Percentiles rank a stretch among this genome's conserved stretches.
Evolutionary conservation across 2,329 filamentous ascomycete species (phyloP).

Genomic region (Cladosporium sp.): DNA sequence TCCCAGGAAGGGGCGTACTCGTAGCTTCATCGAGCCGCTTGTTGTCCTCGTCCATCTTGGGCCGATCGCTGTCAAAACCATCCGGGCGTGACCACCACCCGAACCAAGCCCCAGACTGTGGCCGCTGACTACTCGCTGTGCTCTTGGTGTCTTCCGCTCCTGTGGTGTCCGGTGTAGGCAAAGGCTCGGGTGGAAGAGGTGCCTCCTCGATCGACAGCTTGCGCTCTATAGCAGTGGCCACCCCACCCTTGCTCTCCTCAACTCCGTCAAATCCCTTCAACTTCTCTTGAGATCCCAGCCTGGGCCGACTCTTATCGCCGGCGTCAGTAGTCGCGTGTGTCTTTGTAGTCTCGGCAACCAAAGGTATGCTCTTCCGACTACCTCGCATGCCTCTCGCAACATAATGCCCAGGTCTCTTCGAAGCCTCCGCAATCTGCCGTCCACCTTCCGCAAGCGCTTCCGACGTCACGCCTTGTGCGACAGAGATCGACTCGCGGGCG

Average conservation of each 20-base stretch:
- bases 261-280: conserved; percentile 16
- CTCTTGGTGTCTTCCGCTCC: conserved; percentile 17
- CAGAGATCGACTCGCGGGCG: conserved; percentile 40
- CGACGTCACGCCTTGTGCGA: conserved; percentile 38
- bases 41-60: conserved; percentile 31
- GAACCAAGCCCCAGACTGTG: conserved; percentile 34
- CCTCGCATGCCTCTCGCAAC: conserved; percentile 38
- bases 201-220: conserved; percentile 29
- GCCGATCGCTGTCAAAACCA: conserved; percentile 34
- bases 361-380: conserved; percentile 40
- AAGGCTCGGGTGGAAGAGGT: conserved; percentile 40
- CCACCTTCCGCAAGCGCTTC: conserved; percentile 32
- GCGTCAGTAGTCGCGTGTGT: conserved; percentile 37
- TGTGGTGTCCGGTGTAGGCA: conserved; percentile 15
- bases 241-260: conserved; percentile 19
- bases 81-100: conserved; percentile 47
- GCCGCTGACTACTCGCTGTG: conserved; percentile 16
- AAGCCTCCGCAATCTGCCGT: conserved; percentile 17
- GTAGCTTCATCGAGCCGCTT: conserved; percentile 31
- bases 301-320: conserved; percentile 19
- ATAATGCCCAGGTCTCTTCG: conserved; percentile 17
- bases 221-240: conserved; percentile 8
- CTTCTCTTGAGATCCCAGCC: conserved; percentile 22
- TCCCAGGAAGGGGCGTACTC: conserved; percentile 36
- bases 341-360: conserved; percentile 41